A percentile compares a stretch with the other conserved stretches of the same genome.
Conservation (phyloP, 2,329 filamentous ascomycete genomes). For the Epichloe elymi region DNA sequence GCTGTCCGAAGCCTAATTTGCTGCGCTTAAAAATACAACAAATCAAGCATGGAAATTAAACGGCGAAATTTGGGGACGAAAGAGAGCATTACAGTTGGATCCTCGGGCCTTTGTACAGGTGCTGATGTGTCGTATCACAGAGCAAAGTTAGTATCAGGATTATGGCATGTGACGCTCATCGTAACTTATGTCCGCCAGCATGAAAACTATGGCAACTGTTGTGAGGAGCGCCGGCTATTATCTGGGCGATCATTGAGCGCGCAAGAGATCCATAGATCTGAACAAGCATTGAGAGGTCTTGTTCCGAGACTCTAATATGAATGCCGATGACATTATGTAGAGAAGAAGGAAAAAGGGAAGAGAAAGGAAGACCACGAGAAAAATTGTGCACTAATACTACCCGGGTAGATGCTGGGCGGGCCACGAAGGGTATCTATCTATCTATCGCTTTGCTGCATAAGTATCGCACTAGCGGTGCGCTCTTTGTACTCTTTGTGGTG, state of each 20-base stretch:
- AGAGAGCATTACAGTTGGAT: not conserved
- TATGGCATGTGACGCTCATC: slow-evolving; percentile 33
- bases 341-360: slow-evolving; percentile 24
- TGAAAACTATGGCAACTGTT: slow-evolving; percentile 49
- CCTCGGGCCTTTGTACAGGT: not conserved
- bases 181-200: slow-evolving; percentile 29
- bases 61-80: not conserved
- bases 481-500: not conserved
- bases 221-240: slow-evolving; percentile 58
- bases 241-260: slow-evolving; percentile 98
- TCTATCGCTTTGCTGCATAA: slow-evolving; percentile 14
- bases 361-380: slow-evolving; percentile 8
- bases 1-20: slow-evolving; percentile 73
- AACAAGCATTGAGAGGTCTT: slow-evolving; percentile 81
- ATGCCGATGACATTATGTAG: slow-evolving; percentile 69
- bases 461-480: slow-evolving; percentile 8
- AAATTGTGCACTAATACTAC: slow-evolving; percentile 11
- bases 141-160: not conserved
- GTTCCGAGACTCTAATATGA: slow-evolving; percentile 99
- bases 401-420: not conserved
- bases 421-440: not conserved
- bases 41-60: slow-evolving; percentile 28
- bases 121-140: not conserved
- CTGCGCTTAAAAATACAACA: slow-evolving; percentile 80
- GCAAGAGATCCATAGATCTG: slow-evolving; percentile 78